A percentile compares a stretch with the other conserved stretches of the same genome.
Evolutionary conservation across 1,284 basidiomycete species (phyloP).

Genomic region (Apiotrichum gracile): DNA sequence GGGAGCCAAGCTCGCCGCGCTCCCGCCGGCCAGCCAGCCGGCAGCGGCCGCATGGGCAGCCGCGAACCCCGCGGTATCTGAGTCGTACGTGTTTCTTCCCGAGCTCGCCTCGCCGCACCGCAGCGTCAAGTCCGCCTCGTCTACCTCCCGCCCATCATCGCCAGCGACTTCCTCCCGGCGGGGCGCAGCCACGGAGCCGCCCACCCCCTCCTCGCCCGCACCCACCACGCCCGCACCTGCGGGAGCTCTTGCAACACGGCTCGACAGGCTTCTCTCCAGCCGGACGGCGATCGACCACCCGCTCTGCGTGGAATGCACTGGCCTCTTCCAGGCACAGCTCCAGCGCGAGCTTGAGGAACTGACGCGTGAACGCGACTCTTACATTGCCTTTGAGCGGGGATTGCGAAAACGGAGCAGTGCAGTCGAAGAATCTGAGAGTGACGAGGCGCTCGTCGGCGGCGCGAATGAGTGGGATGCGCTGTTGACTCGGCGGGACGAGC

Average conservation of each 20-base stretch:
- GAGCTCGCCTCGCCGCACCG: conserved; percentile 47
- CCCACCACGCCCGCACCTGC: conserved; percentile 23
- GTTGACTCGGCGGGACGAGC: conserved; percentile 49
- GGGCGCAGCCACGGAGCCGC: not conserved
- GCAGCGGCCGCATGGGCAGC: conserved; percentile 50
- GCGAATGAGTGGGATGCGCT: conserved; percentile 54
- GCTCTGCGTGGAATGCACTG: conserved; percentile 88
- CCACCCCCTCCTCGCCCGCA: conserved; percentile 8
- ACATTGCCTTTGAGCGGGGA: conserved; percentile 84
- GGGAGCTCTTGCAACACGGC: conserved; percentile 31
- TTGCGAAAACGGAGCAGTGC: conserved; percentile 43
- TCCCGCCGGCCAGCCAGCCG: conserved; percentile 53
- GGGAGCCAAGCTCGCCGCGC: conserved; percentile 54
- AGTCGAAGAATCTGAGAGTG: conserved; percentile 7
- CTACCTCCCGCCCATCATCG: conserved; percentile 53
- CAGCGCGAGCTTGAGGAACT: conserved; percentile 81
- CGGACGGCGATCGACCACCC: conserved; percentile 87
- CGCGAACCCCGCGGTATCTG: conserved; percentile 51
- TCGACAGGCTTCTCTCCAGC: conserved; percentile 73
- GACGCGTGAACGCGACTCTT: conserved; percentile 85
- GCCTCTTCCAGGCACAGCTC: conserved; percentile 68
- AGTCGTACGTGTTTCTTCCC: conserved; percentile 83
- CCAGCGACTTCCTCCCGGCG: conserved; percentile 39
- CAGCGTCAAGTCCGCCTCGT: not conserved
- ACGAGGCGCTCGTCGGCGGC: conserved; percentile 42